Base-by-base conservation (phyloP, 441 rosid genomes). In the Euphorbia celastroides region DNA sequence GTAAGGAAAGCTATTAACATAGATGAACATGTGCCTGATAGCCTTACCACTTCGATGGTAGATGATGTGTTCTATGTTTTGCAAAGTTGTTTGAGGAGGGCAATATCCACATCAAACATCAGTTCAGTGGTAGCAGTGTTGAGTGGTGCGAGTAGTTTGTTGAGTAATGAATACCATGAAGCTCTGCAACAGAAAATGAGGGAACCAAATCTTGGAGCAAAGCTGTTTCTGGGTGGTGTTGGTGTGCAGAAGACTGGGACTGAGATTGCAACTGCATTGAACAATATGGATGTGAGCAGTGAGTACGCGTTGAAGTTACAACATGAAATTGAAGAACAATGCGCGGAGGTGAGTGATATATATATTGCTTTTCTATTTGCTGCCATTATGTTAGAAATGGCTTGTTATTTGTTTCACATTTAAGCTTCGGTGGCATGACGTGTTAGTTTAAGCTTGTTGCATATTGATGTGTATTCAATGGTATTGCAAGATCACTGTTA, bases 11-110 rank as follows among this genome's bases (percentile, higher is more conserved):
- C 98, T 48, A 82, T 89, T 71, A 74, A 87, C 74, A 93, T 93
- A 59, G 96, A 93, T 77, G 98, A 93, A 80, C 92, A 83, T 76
- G 98, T 84, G 27, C 90, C 88, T 11, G 96, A 93, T 72, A 86
- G 89, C 76, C 93, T 93, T 70, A 93, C 98, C 31, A 90, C 98
- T 7, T 90, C 96, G 14, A 87, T 89, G 96, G 97, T 93, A 70
- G 97, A 89, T 19, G 98, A 93, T 77, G 96, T 89, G 70, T 93
- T 93, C 72, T 93, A 87, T 73, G 90, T 93, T 70, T 65, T 93
- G 73, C 98, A 90, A 81, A 93, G 96, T 59, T 93, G 98, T 78
- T 65, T 90, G 75, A 77, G 89, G 70, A 86, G 97, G 80, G 85
- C 95, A 5, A 87, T 93, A 74, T 90, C 90, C 50, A 93, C 97